Evolutionary conservation across 371 early-diverging fungal species (phyloP), one percentile per base, ranked within the genome.

Genomic region (Lichtheimia ramosa): DNA sequence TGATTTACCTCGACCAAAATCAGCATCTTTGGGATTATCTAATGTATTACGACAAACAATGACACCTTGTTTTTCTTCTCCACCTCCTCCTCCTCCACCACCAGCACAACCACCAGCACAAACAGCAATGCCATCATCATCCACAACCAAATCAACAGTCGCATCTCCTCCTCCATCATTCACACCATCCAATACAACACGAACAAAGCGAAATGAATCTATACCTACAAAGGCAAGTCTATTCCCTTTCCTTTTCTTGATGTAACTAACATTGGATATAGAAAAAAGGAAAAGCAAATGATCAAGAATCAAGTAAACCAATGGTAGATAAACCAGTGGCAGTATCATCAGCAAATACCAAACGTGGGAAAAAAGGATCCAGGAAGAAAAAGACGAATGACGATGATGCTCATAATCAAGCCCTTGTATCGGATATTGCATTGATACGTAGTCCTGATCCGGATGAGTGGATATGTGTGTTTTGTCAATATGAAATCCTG

Each of bases 401-500:
- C 10, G 51, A 20, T 6, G 60, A 52, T 12, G 21, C 43, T 48
- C 48, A 24, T 20, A 56, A 27, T 54, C 43, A 42, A 25, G 34
- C 50, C 18, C 20, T n/a, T 43, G 43, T 20, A 10, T 62, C 62
- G 3, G 62, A 62, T 16, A 16, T 56, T 15, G 41, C 62, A 5
- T n/a, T 54, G 64, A 23, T 70, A 61, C 58, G 58, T 58, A 69
- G 64, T 49, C 59, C 69, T 16, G 62, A 68, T 28, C 63, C 74
- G 3, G 74, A 74, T 48, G 78, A 77, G 41, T 77, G 78, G 78
- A 72, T 74, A 8, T 77, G 78, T 51, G 58, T 74, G 25, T 77
- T 77, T 56, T 77, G 78, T 53, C 74, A 77, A 48, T 77, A 70
- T 25, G 73, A 74, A 55, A 69, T 77, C 5, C 58, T 77, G 4